phyloP scores from a whole-genome alignment of 2,329 filamentous ascomycete species.

The Tolypocladium inflatum region DNA sequence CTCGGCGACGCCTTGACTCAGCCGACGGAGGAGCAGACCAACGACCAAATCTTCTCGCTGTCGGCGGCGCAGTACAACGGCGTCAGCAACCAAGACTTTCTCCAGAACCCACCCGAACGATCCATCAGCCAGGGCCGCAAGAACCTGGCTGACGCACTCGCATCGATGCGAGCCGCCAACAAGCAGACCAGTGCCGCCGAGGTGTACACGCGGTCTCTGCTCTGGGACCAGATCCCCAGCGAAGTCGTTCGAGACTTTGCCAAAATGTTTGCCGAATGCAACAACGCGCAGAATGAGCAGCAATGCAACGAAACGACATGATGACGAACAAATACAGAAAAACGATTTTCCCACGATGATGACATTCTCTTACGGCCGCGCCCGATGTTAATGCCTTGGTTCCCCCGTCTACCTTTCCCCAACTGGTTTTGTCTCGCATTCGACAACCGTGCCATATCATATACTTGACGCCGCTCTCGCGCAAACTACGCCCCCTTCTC shows the following conservation, averaged over 20 bases:
- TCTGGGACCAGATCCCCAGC: slow-evolving; percentile 88
- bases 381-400: slow-evolving; percentile 19
- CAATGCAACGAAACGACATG: slow-evolving; percentile 32
- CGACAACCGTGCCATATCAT: not conserved
- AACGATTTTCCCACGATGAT: slow-evolving; percentile 24
- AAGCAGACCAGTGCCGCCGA: slow-evolving; percentile 68
- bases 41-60: slow-evolving; percentile 80
- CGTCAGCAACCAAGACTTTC: slow-evolving; percentile 57
- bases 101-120: slow-evolving; percentile 44
- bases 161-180: slow-evolving; percentile 61
- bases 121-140: slow-evolving; percentile 55
- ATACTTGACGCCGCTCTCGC: not conserved
- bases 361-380: slow-evolving; percentile 16
- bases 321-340: slow-evolving; percentile 26
- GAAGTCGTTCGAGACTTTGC: slow-evolving; percentile 91
- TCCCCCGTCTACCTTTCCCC: slow-evolving; percentile 6
- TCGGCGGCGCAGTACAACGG: slow-evolving; percentile 83
- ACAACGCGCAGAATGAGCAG: slow-evolving; percentile 34
- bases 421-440: not conserved
- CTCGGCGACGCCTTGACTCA: slow-evolving; percentile 60
- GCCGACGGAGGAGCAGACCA: slow-evolving; percentile 75
- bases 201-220: slow-evolving; percentile 82
- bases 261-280: slow-evolving; percentile 76
- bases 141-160: slow-evolving; percentile 72
- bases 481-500: not conserved